These are phyloP conservation scores for Ophiostoma ulmi DNA, from an alignment of 2,329 filamentous ascomycete species.

Conservation along the genomic window DNA sequence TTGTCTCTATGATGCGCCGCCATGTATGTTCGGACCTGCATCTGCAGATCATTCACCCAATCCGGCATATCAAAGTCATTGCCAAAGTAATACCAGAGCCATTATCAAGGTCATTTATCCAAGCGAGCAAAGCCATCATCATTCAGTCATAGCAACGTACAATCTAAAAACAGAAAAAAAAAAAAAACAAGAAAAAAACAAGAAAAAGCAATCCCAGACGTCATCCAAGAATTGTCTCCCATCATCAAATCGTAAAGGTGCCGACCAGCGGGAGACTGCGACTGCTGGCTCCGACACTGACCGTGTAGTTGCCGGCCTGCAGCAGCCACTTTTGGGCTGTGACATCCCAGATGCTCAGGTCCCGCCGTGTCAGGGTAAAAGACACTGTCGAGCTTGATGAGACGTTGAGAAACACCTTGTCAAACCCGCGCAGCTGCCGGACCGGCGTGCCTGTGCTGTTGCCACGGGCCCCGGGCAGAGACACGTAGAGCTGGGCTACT, in stretches of 20 bases:
- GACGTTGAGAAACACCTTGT: conserved; percentile 49
- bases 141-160: neutral
- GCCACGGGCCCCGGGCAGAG: conserved; percentile 34
- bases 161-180: neutral
- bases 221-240: neutral
- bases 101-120: neutral
- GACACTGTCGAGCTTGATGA: conserved; percentile 42
- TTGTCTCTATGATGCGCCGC: neutral
- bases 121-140: neutral
- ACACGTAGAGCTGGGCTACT: conserved; percentile 44
- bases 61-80: no score
- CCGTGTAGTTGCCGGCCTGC: conserved; percentile 38
- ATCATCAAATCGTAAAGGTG: conserved; percentile 32
- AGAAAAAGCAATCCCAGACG: neutral
- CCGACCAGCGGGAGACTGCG: conserved; percentile 38
- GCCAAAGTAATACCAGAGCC: no score
- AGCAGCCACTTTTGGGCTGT: conserved; percentile 56
- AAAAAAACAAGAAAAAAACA: neutral
- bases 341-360: conserved; percentile 63
- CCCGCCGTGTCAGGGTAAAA: conserved; percentile 55
- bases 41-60: neutral
- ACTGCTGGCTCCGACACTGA: conserved; percentile 44
- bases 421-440: conserved; percentile 61
- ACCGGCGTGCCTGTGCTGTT: conserved; percentile 37
- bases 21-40: neutral